Evolutionary conservation across 176 grass and related monocot species (phyloP).

Genomic region (Musa troglodytarum): DNA sequence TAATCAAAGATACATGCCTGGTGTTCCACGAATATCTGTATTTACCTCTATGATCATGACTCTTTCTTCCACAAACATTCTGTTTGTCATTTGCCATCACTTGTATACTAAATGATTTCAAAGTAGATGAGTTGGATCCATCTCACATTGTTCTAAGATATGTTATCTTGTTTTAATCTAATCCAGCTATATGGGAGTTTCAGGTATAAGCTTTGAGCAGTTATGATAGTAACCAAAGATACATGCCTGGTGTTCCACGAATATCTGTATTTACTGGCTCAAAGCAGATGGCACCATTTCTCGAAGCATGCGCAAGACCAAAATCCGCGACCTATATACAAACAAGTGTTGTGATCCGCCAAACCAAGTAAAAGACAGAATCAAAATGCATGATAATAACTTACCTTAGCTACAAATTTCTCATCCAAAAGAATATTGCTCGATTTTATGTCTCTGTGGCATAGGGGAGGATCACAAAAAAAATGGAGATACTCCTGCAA

Average conservation of each 20-base stretch:
- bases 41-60: no score
- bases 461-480: slow-evolving; percentile 94
- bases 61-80: background rate
- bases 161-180: background rate
- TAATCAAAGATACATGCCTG: slow-evolving; percentile 36
- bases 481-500: slow-evolving; percentile 98
- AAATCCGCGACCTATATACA: slow-evolving; percentile 80
- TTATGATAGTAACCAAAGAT: background rate
- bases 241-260: slow-evolving; percentile 78
- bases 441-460: slow-evolving; percentile 90
- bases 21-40: slow-evolving; percentile 92
- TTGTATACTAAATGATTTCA: background rate
- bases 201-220: background rate
- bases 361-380: background rate
- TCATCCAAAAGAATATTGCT: slow-evolving; percentile 98
- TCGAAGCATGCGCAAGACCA: slow-evolving; percentile 92
- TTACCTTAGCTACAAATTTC: slow-evolving; percentile 89
- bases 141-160: background rate
- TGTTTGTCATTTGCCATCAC: background rate
- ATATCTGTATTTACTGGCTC: slow-evolving; percentile 94
- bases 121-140: background rate
- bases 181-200: background rate
- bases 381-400: background rate
- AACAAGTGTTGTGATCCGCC: background rate
- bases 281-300: slow-evolving; percentile 74